These are phyloP conservation scores for Wickerhamomyces mucosus DNA, from an alignment of 805 yeast species.

Conservation along the genomic window DNA sequence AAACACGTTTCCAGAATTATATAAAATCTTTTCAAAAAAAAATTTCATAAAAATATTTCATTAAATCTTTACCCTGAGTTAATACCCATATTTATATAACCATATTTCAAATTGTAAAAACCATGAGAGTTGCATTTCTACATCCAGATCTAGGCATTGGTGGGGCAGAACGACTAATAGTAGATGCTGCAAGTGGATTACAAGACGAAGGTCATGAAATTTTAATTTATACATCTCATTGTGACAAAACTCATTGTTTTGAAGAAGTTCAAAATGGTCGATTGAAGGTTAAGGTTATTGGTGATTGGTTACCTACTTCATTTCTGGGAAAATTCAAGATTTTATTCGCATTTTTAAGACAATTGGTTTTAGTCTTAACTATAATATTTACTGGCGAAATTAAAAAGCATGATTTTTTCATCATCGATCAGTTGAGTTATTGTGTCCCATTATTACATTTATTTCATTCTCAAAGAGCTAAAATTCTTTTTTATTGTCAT, in stretches of 20 bases:
- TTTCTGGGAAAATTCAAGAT: slow-evolving; percentile 63
- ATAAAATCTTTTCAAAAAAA: too few species aligned
- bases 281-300: slow-evolving; percentile 61
- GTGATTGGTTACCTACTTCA: slow-evolving; percentile 75
- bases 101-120: not conserved
- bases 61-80: too few species aligned
- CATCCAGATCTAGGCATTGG: slow-evolving; percentile 97
- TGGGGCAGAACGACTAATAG: slow-evolving; percentile 96
- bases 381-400: slow-evolving; percentile 39
- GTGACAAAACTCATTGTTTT: slow-evolving; percentile 80
- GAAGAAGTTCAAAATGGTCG: slow-evolving; percentile 67
- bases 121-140: slow-evolving; percentile 64
- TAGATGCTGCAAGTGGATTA: slow-evolving; percentile 87
- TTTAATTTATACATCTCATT: slow-evolving; percentile 77
- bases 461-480: slow-evolving; percentile 32
- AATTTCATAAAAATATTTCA: too few species aligned
- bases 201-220: slow-evolving; percentile 59
- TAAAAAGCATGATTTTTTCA: slow-evolving; percentile 52
- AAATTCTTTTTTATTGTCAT: slow-evolving; percentile 84
- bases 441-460: slow-evolving; percentile 63
- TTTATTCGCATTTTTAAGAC: slow-evolving; percentile 76
- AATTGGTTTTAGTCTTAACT: slow-evolving; percentile 50
- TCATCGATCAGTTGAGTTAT: slow-evolving; percentile 84
- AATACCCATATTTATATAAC: too few species aligned
- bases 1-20: too few species aligned